Percentiles rank a stretch among this genome's conserved stretches.
Conservation (phyloP, 345 rosid genomes). For the Brassica nigra region DNA sequence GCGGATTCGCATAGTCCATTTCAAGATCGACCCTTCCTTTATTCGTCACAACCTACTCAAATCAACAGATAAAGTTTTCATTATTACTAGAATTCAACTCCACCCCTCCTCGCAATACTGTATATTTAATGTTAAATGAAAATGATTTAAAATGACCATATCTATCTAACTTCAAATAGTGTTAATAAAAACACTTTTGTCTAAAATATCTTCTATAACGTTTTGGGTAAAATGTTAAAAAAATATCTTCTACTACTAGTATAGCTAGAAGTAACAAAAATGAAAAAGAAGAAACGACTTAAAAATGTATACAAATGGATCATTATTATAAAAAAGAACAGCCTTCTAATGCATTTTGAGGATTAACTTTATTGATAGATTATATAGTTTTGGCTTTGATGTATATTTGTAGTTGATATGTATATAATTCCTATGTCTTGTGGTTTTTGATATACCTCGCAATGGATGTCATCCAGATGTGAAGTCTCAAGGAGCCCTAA, state of each 20-base stretch:
- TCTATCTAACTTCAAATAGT: neutral
- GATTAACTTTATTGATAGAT: neutral
- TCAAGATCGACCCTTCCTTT: neutral
- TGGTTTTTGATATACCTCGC: conserved; percentile 10
- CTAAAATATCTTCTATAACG: neutral
- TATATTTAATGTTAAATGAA: neutral
- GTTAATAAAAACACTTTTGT: neutral
- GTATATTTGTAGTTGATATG: neutral
- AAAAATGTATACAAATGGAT: neutral
- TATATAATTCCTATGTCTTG: neutral
- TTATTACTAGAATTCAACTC: neutral
- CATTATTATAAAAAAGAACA: neutral
- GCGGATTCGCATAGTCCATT: neutral
- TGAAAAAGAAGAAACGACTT: neutral
- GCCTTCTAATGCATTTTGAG: neutral
- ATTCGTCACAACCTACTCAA: neutral
- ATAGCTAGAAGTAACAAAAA: neutral
- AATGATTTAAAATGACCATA: neutral
- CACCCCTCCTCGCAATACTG: neutral
- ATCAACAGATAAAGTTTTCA: neutral
- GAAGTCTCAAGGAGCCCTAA: conserved; percentile 18
- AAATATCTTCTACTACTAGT: neutral
- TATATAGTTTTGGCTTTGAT: neutral
- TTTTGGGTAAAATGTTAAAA: neutral
- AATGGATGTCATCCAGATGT: neutral